Evolutionary conservation across 192 early-diverging fungal genomes (phyloP).

Genomic region (Mortierella hygrophila): DNA sequence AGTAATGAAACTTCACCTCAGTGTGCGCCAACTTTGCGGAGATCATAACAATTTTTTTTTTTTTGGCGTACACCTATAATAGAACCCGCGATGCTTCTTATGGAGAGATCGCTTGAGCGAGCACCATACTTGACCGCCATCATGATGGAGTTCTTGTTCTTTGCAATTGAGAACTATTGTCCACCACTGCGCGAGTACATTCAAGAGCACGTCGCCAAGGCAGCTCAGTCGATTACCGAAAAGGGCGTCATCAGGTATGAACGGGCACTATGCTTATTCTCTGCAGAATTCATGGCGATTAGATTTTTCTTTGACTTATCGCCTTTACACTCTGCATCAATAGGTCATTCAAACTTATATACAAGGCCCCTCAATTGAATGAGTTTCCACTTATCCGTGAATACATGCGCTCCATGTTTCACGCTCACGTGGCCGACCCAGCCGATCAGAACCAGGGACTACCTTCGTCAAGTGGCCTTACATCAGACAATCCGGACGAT

Average conservation of each 20-base stretch:
- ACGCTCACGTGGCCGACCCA: slow-evolving; percentile 25
- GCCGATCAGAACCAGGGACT: slow-evolving; percentile 4
- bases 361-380: slow-evolving; percentile 45
- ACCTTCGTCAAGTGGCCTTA: not conserved
- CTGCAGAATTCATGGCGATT: not conserved
- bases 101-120: slow-evolving; percentile 74
- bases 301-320: not conserved
- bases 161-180: slow-evolving; percentile 69
- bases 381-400: slow-evolving; percentile 42
- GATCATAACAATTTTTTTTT: not conserved
- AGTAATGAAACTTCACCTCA: too few species aligned
- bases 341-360: slow-evolving; percentile 51
- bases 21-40: not conserved
- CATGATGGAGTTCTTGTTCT: slow-evolving; percentile 77
- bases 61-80: slow-evolving; percentile 11
- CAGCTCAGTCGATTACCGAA: slow-evolving; percentile 69
- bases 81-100: slow-evolving; percentile 83
- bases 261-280: not conserved
- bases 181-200: slow-evolving; percentile 64
- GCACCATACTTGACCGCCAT: slow-evolving; percentile 76
- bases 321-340: not conserved
- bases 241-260: slow-evolving; percentile 76
- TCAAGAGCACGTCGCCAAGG: slow-evolving; percentile 60
- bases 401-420: slow-evolving; percentile 31
- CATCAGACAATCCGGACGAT: slow-evolving; percentile 29